Evolutionary conservation across 2,329 filamentous ascomycete species (phyloP), one percentile per base, ranked within the genome.

Genomic region (Talaromyces piceae): DNA sequence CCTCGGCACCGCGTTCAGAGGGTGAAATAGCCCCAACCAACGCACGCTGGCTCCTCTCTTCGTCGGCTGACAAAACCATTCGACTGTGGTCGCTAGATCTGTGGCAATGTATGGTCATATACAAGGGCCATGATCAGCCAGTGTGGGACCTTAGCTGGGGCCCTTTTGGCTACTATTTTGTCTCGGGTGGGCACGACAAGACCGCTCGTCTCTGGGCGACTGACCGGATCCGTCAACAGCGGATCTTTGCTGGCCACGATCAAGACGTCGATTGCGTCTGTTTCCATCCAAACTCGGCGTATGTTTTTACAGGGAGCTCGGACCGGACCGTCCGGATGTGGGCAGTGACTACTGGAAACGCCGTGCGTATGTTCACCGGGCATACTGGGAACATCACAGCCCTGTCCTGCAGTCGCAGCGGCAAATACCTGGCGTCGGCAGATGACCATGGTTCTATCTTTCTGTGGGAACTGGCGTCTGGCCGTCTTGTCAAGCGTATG

Each of bases 311-410:
- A 0, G 90, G 87, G 3, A 94, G 89, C 11, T 87, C 87, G 58
- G 91, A 98, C 69, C 91, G 91, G 68, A 93, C 90, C 0, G 88
- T 97, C 28, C 85, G 93, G 26, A 97, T 98, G 91, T 98, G 93
- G 93, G 85, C 90, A 8, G 81, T 96, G n/a, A 80, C 83, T 9
- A 91, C 86, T 7, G 93, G 93, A 25, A 84, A 85, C 55, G 89
- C 90, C 30, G 88, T 96, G 4, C 86, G 93, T 23, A 82, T 97
- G 62, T 95, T 97, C 65, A 90, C 88, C 0, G 93, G 93, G 1
- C 93, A 98, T 64, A 86, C 83, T 0, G 89, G 93, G 46, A 88
- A 89, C 62, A 84, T 97, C 64, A 94, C 86, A 12, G 81, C 89
- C 0, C 73, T 97, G 23, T 82, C 91, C 57, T 95, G 90, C 62